Base-by-base conservation (phyloP, 2,329 filamentous ascomycete genomes). In the Talaromyces sp. region DNA sequence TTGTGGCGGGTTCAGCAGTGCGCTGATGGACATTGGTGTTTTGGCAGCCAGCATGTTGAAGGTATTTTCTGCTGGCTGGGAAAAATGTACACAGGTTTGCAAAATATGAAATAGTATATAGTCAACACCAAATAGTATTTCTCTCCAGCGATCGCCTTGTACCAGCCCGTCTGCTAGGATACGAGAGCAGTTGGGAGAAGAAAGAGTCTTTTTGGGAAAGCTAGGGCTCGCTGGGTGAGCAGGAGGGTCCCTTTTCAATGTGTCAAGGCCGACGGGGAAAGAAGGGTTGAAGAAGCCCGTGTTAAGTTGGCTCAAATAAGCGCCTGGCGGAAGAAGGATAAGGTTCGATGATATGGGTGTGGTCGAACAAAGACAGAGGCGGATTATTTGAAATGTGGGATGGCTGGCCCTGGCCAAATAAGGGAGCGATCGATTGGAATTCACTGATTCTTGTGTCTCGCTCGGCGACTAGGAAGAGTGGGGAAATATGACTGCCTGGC, bases 21-120 rank as follows among this genome's bases (percentile, higher is more conserved):
- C 60, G 55, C 60, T 62, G 33, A 62, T 62, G 30, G 60, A 62
- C 60, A 62, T 62, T 53, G 56, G 60, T 36, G 60, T 59, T n/a
- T 51, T 59, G 25, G 55, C 32, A 19, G 60, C 44, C 25, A 57
- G n/a, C 60, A 62, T 62, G 57, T 30, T 57, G 57, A 55, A 33
- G 51, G 32, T 47, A 28, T 54, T 6, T 30, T 54, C 27, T 22
- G 25, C 39, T 28, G 28, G 33, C 19, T 30, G 15, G 8, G 49
- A 19, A 7, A 57, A 32, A 57, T 3, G n/a, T n/a, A 15, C 6
- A 57, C 11, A 22, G 2, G 33, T 55, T 13, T 55, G 19, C 30
- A 42, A n/a, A 42, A 7, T 47, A 36, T 44, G 36, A 28, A 28
- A 30, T 27, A 11, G n/a, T 57, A 30, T 57, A 30, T 27, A 19